Conservation (phyloP, 768 basidiomycete species). For the Lentinus brumalis region DNA sequence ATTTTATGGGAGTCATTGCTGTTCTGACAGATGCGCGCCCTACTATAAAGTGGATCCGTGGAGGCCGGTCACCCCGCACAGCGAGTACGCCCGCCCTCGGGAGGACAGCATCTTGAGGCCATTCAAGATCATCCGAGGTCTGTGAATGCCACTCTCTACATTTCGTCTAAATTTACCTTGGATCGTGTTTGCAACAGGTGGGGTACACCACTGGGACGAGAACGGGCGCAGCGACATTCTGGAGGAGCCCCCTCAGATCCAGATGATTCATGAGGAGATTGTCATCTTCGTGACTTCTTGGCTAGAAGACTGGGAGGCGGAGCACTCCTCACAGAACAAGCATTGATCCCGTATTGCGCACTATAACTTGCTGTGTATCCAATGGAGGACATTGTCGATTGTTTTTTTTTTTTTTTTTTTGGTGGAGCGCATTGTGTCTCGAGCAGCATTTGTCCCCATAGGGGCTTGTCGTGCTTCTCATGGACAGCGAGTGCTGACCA, state of each 20-base stretch:
- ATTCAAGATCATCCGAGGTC: constrained; percentile 86
- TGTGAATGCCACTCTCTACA: not conserved
- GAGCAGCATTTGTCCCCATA: too few relatives aligned
- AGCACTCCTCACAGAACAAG: not conserved
- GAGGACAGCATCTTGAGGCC: constrained; percentile 74
- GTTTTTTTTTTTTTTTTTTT: too few relatives aligned
- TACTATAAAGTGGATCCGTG: constrained; percentile 75
- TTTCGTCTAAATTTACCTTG: not conserved
- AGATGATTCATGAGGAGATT: constrained; percentile 78
- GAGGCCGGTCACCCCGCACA: constrained; percentile 85
- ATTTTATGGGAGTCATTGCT: not conserved
- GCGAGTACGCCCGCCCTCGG: constrained; percentile 66
- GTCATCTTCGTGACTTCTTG: constrained; percentile 78
- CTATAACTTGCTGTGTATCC: not conserved
- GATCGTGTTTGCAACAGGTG: constrained; percentile 43
- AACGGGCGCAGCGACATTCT: constrained; percentile 65
- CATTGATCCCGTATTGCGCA: not conserved
- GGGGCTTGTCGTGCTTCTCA: too few relatives aligned
- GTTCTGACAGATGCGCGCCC: not conserved
- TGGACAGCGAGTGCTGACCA: too few relatives aligned
- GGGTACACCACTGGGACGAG: constrained; percentile 77
- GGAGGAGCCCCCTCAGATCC: constrained; percentile 77
- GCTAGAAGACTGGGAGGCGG: constrained; percentile 50
- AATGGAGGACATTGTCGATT: not conserved
- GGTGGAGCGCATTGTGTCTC: too few relatives aligned